These are phyloP conservation scores for Fusarium poae DNA, from an alignment of 2,329 filamentous ascomycete species.

Conservation along the genomic window DNA sequence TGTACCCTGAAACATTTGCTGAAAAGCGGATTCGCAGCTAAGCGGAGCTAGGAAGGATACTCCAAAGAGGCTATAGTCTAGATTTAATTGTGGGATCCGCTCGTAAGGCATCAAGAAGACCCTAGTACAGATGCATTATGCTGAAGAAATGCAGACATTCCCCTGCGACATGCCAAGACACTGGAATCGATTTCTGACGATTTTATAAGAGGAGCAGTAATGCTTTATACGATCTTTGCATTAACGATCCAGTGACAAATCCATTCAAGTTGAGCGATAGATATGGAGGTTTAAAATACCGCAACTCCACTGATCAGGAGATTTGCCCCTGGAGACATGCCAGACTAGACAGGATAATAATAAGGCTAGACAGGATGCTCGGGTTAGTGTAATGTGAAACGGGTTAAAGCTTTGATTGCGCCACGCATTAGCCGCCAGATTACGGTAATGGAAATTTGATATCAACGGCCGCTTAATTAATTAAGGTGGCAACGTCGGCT, in stretches of 20 bases:
- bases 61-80: background rate
- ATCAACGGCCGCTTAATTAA: no score
- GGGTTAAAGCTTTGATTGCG: no score
- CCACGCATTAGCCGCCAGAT: no score
- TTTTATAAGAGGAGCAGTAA: background rate
- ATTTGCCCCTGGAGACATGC: no score
- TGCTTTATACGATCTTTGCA: background rate
- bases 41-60: background rate
- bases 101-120: background rate
- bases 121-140: background rate
- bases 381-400: no score
- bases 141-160: background rate
- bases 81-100: background rate
- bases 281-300: background rate
- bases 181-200: background rate
- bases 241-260: background rate
- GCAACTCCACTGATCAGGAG: background rate
- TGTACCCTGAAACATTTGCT: background rate
- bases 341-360: no score
- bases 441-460: no score
- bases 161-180: background rate
- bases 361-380: no score
- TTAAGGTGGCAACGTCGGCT: no score
- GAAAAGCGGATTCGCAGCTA: background rate
- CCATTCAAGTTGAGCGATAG: background rate